These are phyloP conservation scores for Debaryomycetaceae sp. DNA, from an alignment of 1,139 yeast species.

Conservation along the genomic window DNA sequence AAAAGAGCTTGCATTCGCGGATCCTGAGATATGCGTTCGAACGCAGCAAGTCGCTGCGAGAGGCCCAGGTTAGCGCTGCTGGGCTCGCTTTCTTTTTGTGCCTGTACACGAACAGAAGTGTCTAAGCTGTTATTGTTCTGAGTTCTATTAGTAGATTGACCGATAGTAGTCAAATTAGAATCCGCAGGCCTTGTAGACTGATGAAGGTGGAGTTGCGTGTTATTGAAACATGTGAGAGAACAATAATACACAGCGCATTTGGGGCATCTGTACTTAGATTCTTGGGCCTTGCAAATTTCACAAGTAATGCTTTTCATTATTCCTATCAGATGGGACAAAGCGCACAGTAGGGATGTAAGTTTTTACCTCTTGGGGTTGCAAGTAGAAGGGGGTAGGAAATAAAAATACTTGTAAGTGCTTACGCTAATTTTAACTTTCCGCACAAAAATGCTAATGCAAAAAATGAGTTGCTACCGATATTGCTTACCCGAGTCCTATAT, in stretches of 20 bases:
- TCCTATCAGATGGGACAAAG: neutral
- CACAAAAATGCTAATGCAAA: too few relatives aligned
- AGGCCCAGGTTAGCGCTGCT: neutral
- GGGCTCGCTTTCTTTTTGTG: neutral
- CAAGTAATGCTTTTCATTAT: slow-evolving; percentile 22
- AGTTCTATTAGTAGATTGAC: neutral
- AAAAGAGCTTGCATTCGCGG: slow-evolving; percentile 40
- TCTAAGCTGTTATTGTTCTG: neutral
- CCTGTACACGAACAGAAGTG: neutral
- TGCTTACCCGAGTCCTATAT: too few relatives aligned
- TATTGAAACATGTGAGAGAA: slow-evolving; percentile 57
- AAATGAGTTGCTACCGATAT: too few relatives aligned
- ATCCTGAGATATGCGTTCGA: slow-evolving; percentile 22
- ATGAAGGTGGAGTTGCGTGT: slow-evolving; percentile 36
- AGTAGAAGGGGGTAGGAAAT: too few relatives aligned
- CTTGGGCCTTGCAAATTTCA: slow-evolving; percentile 39
- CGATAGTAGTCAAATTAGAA: too few relatives aligned
- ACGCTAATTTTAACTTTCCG: too few relatives aligned
- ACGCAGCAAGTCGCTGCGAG: neutral
- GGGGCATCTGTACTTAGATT: slow-evolving; percentile 62
- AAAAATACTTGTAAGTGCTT: too few relatives aligned
- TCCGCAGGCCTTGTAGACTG: slow-evolving; percentile 5
- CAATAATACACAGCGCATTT: slow-evolving; percentile 49
- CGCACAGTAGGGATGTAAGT: too few relatives aligned
- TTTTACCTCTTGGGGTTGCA: too few relatives aligned